Base-by-base conservation (phyloP, 805 yeast species). In the Teunomyces tritomae region DNA sequence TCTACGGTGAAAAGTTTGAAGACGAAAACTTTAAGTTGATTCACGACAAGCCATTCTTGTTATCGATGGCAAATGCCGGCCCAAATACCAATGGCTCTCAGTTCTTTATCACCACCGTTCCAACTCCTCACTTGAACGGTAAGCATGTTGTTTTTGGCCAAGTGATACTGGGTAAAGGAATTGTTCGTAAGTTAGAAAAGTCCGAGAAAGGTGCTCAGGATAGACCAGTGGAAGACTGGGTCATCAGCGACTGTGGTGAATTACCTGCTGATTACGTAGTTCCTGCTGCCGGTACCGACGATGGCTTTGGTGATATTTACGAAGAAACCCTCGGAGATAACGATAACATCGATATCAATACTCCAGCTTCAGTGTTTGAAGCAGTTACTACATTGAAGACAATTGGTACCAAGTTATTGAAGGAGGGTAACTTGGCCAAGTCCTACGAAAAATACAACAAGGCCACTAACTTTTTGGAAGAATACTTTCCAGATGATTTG, bases 21-120 rank as follows among this genome's bases (percentile, higher is more conserved):
- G 99, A 92, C 64, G 99, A 92, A 67, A 86, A 85, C 67, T 92
- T 94, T 66, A 65, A 76, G 43, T 64, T 80, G 55, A 79, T 77
- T 52, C 98, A 92, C 64, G 89, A 84, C 54, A 78, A 78, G 59
- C 98, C 98, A 46, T 91, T 86, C 67, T 75, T 94, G 56, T 78
- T 92, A 57, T 88, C 96, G 6, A 94, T 92, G 98, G 98, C 99
- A 49, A 92, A 92, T 63, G 88, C 97, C 4, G 98, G 98, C 13
- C 90, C 96, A 49, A 83, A 85, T 65, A 92, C 98, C 43, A 94
- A 94, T 63, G 98, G 98, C 0, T 89, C 97, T 2, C 98, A 92
- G 69, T 94, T 89, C 59, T 92, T 92, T 67, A 83, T 92, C 59
- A 92, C 99, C 26, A 89, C 97, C 2, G 94, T 83, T 2, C 84